Evolutionary conservation across 179 eudicot species (phyloP).

Genomic region (Beta macrorhiza): DNA sequence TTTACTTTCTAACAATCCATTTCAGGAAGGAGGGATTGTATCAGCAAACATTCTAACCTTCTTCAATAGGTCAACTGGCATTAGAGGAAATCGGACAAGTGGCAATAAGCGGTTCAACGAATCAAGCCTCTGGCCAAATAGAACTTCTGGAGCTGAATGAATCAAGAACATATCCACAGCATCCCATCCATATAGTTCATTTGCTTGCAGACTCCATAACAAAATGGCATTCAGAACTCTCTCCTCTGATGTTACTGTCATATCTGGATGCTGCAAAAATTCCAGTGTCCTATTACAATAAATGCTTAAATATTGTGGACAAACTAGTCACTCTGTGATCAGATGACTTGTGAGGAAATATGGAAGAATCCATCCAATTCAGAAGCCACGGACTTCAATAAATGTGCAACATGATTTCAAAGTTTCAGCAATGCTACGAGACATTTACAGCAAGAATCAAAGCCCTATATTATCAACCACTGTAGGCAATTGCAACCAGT

Average conservation of each 20-base stretch:
- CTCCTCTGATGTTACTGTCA: slow-evolving; percentile 94
- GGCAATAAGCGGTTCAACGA: slow-evolving; percentile 50
- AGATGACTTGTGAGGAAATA: slow-evolving; percentile 8
- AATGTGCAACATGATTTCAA: slow-evolving; percentile 13
- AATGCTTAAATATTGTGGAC: slow-evolving; percentile 23
- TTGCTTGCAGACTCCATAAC: slow-evolving; percentile 67
- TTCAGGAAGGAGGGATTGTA: not conserved
- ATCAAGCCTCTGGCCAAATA: slow-evolving; percentile 72
- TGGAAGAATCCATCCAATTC: slow-evolving; percentile 15
- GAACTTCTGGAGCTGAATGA: slow-evolving; percentile 48
- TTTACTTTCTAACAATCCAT: no score
- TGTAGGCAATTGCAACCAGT: slow-evolving; percentile 2
- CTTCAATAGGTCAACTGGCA: slow-evolving; percentile 59
- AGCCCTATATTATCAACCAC: slow-evolving; percentile 7
- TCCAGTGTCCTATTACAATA: slow-evolving; percentile 35
- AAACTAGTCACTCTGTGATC: slow-evolving; percentile 21
- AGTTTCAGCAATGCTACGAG: slow-evolving; percentile 19
- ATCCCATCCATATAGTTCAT: slow-evolving; percentile 65
- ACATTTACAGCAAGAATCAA: slow-evolving; percentile 16
- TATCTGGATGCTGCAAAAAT: slow-evolving; percentile 88
- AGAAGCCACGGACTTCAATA: slow-evolving; percentile 24
- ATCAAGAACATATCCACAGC: slow-evolving; percentile 52
- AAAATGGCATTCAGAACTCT: slow-evolving; percentile 82
- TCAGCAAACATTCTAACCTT: slow-evolving; percentile 47
- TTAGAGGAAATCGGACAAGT: slow-evolving; percentile 78